Conservation (phyloP, 495 filamentous ascomycete genomes). For the Lasiosphaeria miniovina region DNA sequence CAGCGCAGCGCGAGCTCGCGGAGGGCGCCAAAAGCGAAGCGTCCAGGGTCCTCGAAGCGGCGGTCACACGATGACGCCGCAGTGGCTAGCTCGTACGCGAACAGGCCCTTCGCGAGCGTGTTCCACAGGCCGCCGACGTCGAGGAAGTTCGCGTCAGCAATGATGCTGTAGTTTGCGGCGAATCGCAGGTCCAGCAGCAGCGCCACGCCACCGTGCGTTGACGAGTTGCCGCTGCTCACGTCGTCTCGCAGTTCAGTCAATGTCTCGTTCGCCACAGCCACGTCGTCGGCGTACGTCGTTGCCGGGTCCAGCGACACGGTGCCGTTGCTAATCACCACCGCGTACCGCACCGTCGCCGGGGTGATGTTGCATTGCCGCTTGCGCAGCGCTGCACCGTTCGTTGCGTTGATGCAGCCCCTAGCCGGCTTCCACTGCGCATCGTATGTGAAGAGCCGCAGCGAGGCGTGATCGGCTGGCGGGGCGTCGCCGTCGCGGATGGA, state of each 20-base stretch:
- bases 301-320: neutral
- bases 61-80: neutral
- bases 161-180: slow-evolving; percentile 1
- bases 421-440: neutral
- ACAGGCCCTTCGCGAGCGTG: neutral
- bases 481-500: neutral
- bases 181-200: slow-evolving; percentile 6
- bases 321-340: neutral
- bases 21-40: neutral
- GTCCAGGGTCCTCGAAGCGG: slow-evolving; percentile 1
- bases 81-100: neutral
- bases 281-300: neutral
- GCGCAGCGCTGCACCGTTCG: neutral
- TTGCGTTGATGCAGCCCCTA: neutral
- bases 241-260: neutral
- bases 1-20: neutral
- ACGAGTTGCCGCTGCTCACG: neutral
- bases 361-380: neutral
- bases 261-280: neutral
- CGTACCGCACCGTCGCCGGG: neutral
- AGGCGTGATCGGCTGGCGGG: neutral
- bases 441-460: neutral
- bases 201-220: slow-evolving; percentile 8
- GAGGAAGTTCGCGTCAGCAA: neutral
- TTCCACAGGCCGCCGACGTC: neutral